These are phyloP conservation scores for Bocquillonia castaneifolia DNA, from an alignment of 441 rosid species.

Conservation along the genomic window DNA sequence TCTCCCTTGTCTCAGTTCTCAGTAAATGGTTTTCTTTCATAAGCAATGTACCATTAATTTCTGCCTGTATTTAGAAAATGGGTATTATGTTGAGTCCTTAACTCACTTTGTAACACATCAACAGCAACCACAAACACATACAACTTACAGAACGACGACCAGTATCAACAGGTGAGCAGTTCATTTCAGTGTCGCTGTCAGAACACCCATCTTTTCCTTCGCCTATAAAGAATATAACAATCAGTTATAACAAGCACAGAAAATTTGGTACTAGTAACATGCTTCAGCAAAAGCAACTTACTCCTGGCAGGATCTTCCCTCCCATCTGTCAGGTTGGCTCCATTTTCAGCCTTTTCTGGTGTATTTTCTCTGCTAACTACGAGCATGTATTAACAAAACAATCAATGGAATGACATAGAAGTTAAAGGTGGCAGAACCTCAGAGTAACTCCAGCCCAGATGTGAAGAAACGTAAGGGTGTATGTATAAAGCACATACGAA, in stretches of 20 bases:
- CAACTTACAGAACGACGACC: conserved; percentile 99
- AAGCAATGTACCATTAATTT: conserved; percentile 47
- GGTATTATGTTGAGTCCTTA: conserved; percentile 51
- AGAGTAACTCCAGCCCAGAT: not conserved
- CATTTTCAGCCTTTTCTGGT: conserved; percentile 42
- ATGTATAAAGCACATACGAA: not conserved
- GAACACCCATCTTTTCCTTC: conserved; percentile 32
- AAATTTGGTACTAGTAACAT: conserved; percentile 26
- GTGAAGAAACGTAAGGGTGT: not conserved
- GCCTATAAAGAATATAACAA: conserved; percentile 39
- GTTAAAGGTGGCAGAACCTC: not conserved
- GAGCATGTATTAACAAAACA: conserved; percentile 21
- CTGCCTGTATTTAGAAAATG: conserved; percentile 48
- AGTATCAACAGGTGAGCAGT: conserved; percentile 40
- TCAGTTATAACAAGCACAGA: conserved; percentile 26
- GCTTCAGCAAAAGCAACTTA: conserved; percentile 30
- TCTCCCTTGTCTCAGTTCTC: conserved; percentile 30
- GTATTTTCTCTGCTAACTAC: conserved; percentile 50
- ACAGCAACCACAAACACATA: conserved; percentile 83
- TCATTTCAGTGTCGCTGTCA: conserved; percentile 38
- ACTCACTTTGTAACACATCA: conserved; percentile 37
- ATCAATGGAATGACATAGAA: conserved; percentile 11
- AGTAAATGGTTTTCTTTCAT: conserved; percentile 36
- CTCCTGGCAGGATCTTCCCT: conserved; percentile 35
- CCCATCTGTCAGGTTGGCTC: conserved; percentile 26